phyloP scores from a whole-genome alignment of 2,329 filamentous ascomycete species.

The Microdochium nivale region DNA sequence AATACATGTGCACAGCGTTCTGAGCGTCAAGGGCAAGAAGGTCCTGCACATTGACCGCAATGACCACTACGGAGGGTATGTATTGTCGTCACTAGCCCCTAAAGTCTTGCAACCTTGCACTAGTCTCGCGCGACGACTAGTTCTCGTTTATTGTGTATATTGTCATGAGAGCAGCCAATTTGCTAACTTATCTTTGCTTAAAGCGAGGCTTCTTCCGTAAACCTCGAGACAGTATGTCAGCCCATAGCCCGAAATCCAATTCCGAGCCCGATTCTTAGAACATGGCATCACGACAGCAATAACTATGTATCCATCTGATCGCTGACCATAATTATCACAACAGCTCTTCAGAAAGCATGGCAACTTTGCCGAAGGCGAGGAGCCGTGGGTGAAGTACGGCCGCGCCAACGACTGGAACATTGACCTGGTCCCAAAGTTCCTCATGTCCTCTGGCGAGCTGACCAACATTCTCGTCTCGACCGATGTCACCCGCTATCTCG shows the following conservation, averaged over 20 bases:
- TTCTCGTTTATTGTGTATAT: not conserved
- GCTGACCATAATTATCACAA: not conserved
- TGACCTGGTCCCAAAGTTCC: constrained; percentile 93
- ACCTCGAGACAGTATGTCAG: constrained; percentile 75
- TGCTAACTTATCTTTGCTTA: not conserved
- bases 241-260: constrained; percentile 1
- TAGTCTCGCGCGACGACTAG: not conserved
- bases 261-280: constrained; percentile 3
- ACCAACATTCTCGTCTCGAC: constrained; percentile 98
- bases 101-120: not conserved
- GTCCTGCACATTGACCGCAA: constrained; percentile 98
- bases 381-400: constrained; percentile 98
- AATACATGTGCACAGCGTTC: constrained; percentile 51
- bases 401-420: constrained; percentile 99
- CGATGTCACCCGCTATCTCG: constrained; percentile 80
- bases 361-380: constrained; percentile 67
- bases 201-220: constrained; percentile 91
- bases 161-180: not conserved
- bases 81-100: constrained; percentile 12
- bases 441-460: constrained; percentile 97
- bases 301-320: not conserved
- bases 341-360: constrained; percentile 97
- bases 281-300: constrained; percentile 5
- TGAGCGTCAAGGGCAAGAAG: constrained; percentile 98
- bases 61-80: constrained; percentile 95